Evolutionary conservation across 2,329 filamentous ascomycete genomes (phyloP).

Genomic region (Metarhizium anisopliae): DNA sequence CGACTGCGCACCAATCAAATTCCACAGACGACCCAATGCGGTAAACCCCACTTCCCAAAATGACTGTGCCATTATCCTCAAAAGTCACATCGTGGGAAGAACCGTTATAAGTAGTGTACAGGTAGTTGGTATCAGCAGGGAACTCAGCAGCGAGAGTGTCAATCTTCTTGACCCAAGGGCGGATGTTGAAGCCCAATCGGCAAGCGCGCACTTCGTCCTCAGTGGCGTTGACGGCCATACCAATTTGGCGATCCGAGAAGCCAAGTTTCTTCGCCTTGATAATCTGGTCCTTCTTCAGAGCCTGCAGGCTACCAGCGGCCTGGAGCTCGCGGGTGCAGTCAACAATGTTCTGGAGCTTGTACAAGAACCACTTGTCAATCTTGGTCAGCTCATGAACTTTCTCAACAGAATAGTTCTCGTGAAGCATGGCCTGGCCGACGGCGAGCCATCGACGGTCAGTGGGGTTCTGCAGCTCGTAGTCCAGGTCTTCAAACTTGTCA

Average conservation of each 20-base stretch:
- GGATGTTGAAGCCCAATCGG: conserved; percentile 79
- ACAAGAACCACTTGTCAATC: conserved; percentile 98
- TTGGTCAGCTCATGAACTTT: conserved; percentile 88
- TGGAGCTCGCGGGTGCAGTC: conserved; percentile 82
- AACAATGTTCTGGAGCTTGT: conserved; percentile 97
- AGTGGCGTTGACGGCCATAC: conserved; percentile 70
- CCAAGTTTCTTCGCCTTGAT: conserved; percentile 93
- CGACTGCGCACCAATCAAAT: conserved; percentile 97
- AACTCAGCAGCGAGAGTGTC: conserved; percentile 97
- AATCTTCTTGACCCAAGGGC: conserved; percentile 96
- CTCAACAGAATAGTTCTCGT: conserved; percentile 92
- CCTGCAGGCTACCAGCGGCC: conserved; percentile 71
- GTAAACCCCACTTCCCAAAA: conserved; percentile 93
- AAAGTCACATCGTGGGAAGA: conserved; percentile 89
- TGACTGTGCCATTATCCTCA: conserved; percentile 80
- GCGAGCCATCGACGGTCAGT: conserved; percentile 96
- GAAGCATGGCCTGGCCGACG: conserved; percentile 94
- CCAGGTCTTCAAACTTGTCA: conserved; percentile 87
- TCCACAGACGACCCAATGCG: conserved; percentile 96
- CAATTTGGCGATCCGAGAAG: conserved; percentile 95
- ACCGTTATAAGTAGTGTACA: conserved; percentile 97
- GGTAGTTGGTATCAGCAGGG: conserved; percentile 88
- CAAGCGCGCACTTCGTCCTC: conserved; percentile 85
- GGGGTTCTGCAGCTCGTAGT: conserved; percentile 82
- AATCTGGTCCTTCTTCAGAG: conserved; percentile 80